phyloP scores from a whole-genome alignment of 306 rosid genomes.

The Fragaria nilgerrensis region DNA sequence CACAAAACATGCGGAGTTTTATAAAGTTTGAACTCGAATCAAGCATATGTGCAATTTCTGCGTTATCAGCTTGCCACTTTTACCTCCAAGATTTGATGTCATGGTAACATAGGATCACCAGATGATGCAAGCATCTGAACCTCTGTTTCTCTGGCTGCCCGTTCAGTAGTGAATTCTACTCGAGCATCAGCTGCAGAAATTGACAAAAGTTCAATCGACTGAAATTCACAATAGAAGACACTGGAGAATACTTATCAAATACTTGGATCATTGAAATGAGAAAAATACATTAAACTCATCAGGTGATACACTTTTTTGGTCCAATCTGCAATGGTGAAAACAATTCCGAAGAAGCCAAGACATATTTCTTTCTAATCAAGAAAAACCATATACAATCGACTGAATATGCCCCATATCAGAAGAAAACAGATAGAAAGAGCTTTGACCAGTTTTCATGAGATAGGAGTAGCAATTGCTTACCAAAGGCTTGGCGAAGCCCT shows the following conservation, averaged over 20 bases:
- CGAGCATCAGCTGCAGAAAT: constrained; percentile 71
- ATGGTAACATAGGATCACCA: constrained; percentile 94
- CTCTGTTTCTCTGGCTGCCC: constrained; percentile 62
- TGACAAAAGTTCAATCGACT: constrained; percentile 20
- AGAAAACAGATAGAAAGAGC: neutral
- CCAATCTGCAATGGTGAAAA: constrained; percentile 1
- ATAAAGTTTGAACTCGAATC: constrained; percentile 9
- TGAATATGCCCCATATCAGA: neutral
- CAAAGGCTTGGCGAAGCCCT: constrained; percentile 75
- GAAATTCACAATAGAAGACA: constrained; percentile 1
- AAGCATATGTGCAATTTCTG: constrained; percentile 24
- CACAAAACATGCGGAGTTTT: constrained; percentile 30
- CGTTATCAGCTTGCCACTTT: constrained; percentile 30
- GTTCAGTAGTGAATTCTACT: constrained; percentile 61
- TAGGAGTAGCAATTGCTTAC: constrained; percentile 44
- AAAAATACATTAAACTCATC: constrained; percentile 1
- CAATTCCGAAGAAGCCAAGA: neutral
- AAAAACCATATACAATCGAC: neutral
- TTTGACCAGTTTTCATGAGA: constrained; percentile 16
- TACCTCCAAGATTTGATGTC: constrained; percentile 25
- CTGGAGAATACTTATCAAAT: neutral
- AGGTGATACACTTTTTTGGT: constrained; percentile 21
- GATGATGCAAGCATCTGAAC: constrained; percentile 68
- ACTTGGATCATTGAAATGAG: constrained; percentile 15
- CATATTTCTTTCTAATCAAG: neutral